A percentile compares a stretch with the other conserved stretches of the same genome.
These are phyloP conservation scores for Rhizomucor miehei DNA, from an alignment of 371 early-diverging fungal genomes.

Conservation along the genomic window DNA sequence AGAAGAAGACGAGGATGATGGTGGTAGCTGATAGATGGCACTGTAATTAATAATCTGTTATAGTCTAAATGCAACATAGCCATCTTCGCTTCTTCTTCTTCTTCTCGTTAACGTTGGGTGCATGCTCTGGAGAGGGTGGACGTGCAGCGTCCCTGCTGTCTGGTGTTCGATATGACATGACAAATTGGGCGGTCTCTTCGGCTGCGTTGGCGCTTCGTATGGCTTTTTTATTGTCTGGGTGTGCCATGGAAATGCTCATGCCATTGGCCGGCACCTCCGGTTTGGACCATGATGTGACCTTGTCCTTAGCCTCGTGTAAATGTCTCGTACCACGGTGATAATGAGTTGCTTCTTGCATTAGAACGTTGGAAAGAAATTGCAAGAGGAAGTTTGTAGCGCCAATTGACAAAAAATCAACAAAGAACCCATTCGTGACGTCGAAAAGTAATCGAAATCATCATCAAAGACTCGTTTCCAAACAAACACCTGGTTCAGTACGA, in stretches of 20 bases:
- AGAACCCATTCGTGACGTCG: too few relatives aligned
- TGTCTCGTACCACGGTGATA: background rate
- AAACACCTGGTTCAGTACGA: too few relatives aligned
- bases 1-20: background rate
- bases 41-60: background rate
- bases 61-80: background rate
- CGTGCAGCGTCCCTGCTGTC: background rate
- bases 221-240: slow-evolving; percentile 6
- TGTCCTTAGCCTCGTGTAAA: background rate
- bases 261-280: background rate
- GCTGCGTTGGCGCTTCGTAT: slow-evolving; percentile 14
- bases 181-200: slow-evolving; percentile 9
- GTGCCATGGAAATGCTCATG: background rate
- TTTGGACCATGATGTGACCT: background rate
- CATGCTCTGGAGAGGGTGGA: background rate
- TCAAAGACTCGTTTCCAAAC: too few relatives aligned
- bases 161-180: slow-evolving; percentile 4
- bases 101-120: background rate
- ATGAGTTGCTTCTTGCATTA: too few relatives aligned
- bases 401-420: too few relatives aligned
- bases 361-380: too few relatives aligned
- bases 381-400: too few relatives aligned
- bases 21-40: background rate
- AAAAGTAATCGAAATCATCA: too few relatives aligned
- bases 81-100: background rate